Percentiles rank a stretch among this genome's conserved stretches.
Evolutionary conservation across 352 stramenopile genomes (phyloP).

Genomic region (Thalassiosira mediterranea): DNA sequence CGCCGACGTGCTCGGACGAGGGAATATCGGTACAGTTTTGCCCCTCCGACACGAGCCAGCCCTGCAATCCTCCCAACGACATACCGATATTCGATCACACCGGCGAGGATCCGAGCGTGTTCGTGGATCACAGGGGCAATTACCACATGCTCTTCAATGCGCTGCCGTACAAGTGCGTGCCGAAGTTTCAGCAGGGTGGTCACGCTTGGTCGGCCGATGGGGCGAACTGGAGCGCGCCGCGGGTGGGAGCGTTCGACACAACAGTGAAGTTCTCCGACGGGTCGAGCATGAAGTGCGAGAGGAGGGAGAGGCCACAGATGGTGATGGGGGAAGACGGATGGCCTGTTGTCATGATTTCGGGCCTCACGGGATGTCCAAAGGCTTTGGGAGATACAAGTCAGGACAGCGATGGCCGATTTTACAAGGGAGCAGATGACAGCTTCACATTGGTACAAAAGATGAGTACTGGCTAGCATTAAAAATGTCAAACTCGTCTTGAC

Average conservation of each 20-base stretch:
- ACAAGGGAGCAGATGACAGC: slow-evolving; percentile 39
- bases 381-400: slow-evolving; percentile 6
- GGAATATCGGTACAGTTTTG: slow-evolving; percentile 38
- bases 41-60: slow-evolving; percentile 12
- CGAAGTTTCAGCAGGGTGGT: slow-evolving; percentile 51
- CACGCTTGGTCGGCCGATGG: slow-evolving; percentile 54
- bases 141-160: slow-evolving; percentile 60
- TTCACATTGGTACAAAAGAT: slow-evolving; percentile 51
- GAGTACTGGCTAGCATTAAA: no score
- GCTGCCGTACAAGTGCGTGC: slow-evolving; percentile 47
- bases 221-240: slow-evolving; percentile 35
- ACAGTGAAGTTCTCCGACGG: slow-evolving; percentile 46
- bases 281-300: slow-evolving; percentile 46
- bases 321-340: slow-evolving; percentile 25
- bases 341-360: slow-evolving; percentile 38
- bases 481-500: no score
- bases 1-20: slow-evolving; percentile 45
- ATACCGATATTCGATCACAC: slow-evolving; percentile 40
- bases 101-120: slow-evolving; percentile 50
- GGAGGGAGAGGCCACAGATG: slow-evolving; percentile 52
- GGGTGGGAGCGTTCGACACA: slow-evolving; percentile 49
- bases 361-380: slow-evolving; percentile 40
- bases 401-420: slow-evolving; percentile 7
- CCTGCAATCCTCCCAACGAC: slow-evolving; percentile 27
- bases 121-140: slow-evolving; percentile 47